phyloP scores from a whole-genome alignment of 768 basidiomycete genomes.

The Pleurotus platypus region DNA sequence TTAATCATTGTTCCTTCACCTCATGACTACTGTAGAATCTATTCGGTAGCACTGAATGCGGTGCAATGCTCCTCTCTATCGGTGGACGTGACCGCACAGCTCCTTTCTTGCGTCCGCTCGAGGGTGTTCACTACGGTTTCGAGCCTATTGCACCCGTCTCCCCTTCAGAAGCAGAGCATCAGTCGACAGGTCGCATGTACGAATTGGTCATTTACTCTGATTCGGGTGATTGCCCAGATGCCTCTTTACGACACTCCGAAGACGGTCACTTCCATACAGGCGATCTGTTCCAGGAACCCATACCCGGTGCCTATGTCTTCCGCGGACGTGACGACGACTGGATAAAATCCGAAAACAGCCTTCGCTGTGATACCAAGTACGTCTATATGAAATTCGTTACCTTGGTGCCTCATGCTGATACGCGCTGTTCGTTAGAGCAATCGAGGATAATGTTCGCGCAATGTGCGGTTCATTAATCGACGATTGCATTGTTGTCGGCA shows the following conservation, averaged over 20 bases:
- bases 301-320: slow-evolving; percentile 56
- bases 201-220: slow-evolving; percentile 69
- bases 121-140: slow-evolving; percentile 67
- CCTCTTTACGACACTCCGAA: slow-evolving; percentile 43
- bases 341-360: slow-evolving; percentile 79
- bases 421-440: slow-evolving; percentile 40
- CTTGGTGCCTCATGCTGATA: not conserved
- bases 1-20: slow-evolving; percentile 13
- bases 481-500: slow-evolving; percentile 76
- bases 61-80: slow-evolving; percentile 62
- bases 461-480: slow-evolving; percentile 64
- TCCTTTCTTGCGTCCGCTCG: slow-evolving; percentile 52
- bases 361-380: slow-evolving; percentile 74
- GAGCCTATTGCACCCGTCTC: slow-evolving; percentile 43
- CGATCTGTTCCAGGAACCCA: slow-evolving; percentile 69
- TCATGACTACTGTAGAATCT: slow-evolving; percentile 49
- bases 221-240: slow-evolving; percentile 68
- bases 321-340: slow-evolving; percentile 80
- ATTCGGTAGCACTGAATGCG: slow-evolving; percentile 81
- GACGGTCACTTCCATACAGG: slow-evolving; percentile 81
- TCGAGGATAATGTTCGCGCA: slow-evolving; percentile 71
- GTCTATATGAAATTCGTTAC: slow-evolving; percentile 14
- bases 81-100: slow-evolving; percentile 50
- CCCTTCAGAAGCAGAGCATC: slow-evolving; percentile 40
- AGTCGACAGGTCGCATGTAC: slow-evolving; percentile 51